These are phyloP conservation scores for Penicillium psychrosexuale DNA, from an alignment of 2,329 filamentous ascomycete species.

Conservation along the genomic window DNA sequence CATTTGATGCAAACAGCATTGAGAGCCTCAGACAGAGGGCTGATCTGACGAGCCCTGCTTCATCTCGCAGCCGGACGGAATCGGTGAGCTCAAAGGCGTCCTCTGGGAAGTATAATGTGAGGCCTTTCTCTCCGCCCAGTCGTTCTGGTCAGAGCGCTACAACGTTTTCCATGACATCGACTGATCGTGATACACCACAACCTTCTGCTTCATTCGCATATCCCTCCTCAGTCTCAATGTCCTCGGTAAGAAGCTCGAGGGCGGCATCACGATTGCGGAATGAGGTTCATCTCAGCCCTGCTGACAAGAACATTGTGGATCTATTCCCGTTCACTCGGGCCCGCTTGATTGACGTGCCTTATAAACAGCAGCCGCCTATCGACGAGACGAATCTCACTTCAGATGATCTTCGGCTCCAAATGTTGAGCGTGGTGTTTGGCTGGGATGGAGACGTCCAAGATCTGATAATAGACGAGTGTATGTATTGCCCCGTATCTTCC, in stretches of 20 bases:
- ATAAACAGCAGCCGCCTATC: slow-evolving; percentile 62
- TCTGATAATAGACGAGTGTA: slow-evolving; percentile 76
- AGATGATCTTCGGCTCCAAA: slow-evolving; percentile 80
- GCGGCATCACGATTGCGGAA: slow-evolving; percentile 70
- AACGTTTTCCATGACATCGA: slow-evolving; percentile 45
- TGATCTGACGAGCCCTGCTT: slow-evolving; percentile 67
- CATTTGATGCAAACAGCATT: slow-evolving; percentile 65
- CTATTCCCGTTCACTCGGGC: slow-evolving; percentile 83
- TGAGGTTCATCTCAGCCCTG: slow-evolving; percentile 74
- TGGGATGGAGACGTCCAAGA: slow-evolving; percentile 84
- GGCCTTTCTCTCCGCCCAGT: slow-evolving; percentile 41
- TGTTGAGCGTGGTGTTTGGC: slow-evolving; percentile 91
- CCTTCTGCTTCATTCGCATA: slow-evolving; percentile 45
- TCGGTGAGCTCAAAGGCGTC: slow-evolving; percentile 61
- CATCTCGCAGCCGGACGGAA: slow-evolving; percentile 56
- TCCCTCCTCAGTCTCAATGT: slow-evolving; percentile 47
- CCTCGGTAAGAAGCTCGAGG: slow-evolving; percentile 43
- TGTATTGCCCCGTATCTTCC: slow-evolving; percentile 22
- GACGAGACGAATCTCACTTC: slow-evolving; percentile 61
- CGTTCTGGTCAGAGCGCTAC: slow-evolving; percentile 46
- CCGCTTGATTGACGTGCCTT: slow-evolving; percentile 77
- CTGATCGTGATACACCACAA: slow-evolving; percentile 35
- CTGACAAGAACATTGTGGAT: slow-evolving; percentile 69
- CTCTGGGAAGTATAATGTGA: slow-evolving; percentile 41
- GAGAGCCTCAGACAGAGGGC: slow-evolving; percentile 61